phyloP scores from a whole-genome alignment of 2,329 filamentous ascomycete species.

The Verticillium klebahnii region DNA sequence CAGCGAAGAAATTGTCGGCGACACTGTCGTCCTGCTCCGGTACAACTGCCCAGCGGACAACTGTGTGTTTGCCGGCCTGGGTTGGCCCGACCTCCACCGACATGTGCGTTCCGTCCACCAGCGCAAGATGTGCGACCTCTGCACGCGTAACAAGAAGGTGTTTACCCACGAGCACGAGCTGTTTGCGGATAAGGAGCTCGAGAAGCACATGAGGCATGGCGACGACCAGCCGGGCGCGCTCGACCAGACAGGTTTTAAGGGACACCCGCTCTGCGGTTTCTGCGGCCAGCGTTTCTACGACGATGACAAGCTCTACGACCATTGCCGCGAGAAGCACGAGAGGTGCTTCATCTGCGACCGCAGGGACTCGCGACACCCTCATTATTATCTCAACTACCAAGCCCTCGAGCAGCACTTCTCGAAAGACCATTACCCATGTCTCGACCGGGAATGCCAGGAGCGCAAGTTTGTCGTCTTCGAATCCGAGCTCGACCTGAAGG shows the following conservation, averaged over 20 bases:
- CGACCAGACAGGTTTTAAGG: constrained; percentile 93
- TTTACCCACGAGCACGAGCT: constrained; percentile 98
- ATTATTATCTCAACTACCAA: constrained; percentile 89
- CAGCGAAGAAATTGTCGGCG: constrained; percentile 82
- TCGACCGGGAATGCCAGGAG: constrained; percentile 82
- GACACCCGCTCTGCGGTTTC: constrained; percentile 91
- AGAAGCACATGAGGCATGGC: constrained; percentile 83
- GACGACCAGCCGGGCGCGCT: constrained; percentile 86
- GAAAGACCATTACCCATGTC: constrained; percentile 80
- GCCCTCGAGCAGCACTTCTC: constrained; percentile 82
- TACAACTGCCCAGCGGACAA: constrained; percentile 90
- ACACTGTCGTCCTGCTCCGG: constrained; percentile 79
- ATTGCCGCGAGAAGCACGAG: constrained; percentile 92
- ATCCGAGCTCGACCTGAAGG: constrained; percentile 90
- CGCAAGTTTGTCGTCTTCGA: constrained; percentile 98
- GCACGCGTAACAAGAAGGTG: constrained; percentile 90
- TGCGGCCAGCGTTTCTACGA: constrained; percentile 92
- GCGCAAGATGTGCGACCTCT: constrained; percentile 89
- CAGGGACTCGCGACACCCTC: constrained; percentile 62
- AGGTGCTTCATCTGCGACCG: constrained; percentile 92
- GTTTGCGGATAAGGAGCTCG: constrained; percentile 75
- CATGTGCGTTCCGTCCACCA: constrained; percentile 80
- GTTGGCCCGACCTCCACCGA: constrained; percentile 54
- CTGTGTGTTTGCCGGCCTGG: constrained; percentile 76
- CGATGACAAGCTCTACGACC: constrained; percentile 88